Evolutionary conservation across 1,284 basidiomycete species (phyloP), one percentile per base, ranked within the genome.

Genomic region (Crepidotus sp.): DNA sequence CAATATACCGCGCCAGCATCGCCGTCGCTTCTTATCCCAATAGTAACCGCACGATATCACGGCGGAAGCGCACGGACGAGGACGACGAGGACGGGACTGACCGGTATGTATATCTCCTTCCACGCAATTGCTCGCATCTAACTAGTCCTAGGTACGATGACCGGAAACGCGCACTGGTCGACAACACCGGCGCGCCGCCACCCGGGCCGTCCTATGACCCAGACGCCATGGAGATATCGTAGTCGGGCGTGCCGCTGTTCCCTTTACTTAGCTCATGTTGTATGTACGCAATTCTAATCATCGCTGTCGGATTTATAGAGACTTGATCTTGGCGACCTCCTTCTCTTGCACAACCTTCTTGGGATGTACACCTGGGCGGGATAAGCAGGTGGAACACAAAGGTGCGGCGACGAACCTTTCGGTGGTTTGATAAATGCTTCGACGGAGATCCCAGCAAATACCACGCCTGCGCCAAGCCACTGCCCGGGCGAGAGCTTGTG

Each of bases 401-500:
- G 49, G 45, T 37, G 21, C 37, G 27, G 22, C 37, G 42, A 46
- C 45, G 21, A 57, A 85, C 86, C 85, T 76, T 76, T 79, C 41
- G 85, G 77, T 40, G 85, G 77, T 62, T 95, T 95, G 15, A 91
- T 81, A 56, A 78, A 80, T 1, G 94, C 94, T 61, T 98, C 95
- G 11, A 97, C 76, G 1, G 88, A 92, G 51, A 98, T 95, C 1
- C 92, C 94, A 3, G 79, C 77, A 63, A 98, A 98, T 3, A 98
- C 96, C 22, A 94, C 80, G 0, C 65, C 82, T 0, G 94, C 83
- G 13, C 95, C 96, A 2, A 77, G 55, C 96, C 96, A 98, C 65
- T 98, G 96, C 1, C 92, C 87, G 0, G 59, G 48, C 0, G 83
- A 83, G 41, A 99, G 70, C 51, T 73, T 76, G 65, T 98, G 95